Evolutionary conservation across 2,329 filamentous ascomycete species (phyloP).

Genomic region (Arthrobotrys musiformis): DNA sequence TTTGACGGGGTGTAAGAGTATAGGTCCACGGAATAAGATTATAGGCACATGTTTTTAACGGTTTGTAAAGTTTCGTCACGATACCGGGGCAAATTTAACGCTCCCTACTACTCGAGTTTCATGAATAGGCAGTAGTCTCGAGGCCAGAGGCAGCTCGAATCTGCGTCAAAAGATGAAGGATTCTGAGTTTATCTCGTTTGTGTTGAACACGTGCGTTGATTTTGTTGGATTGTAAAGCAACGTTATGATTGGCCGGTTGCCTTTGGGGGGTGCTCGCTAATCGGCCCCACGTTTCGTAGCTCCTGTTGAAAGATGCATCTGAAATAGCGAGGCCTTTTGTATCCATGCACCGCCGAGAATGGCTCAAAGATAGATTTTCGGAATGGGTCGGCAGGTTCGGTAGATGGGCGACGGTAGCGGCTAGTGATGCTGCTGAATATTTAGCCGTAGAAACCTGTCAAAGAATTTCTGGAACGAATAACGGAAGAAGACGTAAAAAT

Average conservation of each 20-base stretch:
- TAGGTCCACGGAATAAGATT: too few relatives aligned
- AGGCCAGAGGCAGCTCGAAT: too few relatives aligned
- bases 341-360: neutral
- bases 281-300: constrained; percentile 12
- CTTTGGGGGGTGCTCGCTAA: constrained; percentile 1
- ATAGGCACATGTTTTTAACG: too few relatives aligned
- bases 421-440: neutral
- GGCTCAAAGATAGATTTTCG: neutral
- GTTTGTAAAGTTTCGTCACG: too few relatives aligned
- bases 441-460: neutral
- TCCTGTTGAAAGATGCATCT: neutral
- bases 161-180: neutral
- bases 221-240: neutral
- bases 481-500: neutral
- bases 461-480: neutral
- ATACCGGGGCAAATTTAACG: too few relatives aligned
- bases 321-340: neutral
- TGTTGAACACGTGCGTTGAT: neutral
- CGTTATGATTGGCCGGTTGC: neutral
- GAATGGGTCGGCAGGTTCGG: neutral
- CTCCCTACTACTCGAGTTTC: too few relatives aligned
- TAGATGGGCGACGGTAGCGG: too few relatives aligned
- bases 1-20: too few relatives aligned
- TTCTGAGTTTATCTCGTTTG: too few relatives aligned
- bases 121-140: too few relatives aligned